phyloP scores from a whole-genome alignment of 768 basidiomycete species.

The Boletus rubroflammeus region DNA sequence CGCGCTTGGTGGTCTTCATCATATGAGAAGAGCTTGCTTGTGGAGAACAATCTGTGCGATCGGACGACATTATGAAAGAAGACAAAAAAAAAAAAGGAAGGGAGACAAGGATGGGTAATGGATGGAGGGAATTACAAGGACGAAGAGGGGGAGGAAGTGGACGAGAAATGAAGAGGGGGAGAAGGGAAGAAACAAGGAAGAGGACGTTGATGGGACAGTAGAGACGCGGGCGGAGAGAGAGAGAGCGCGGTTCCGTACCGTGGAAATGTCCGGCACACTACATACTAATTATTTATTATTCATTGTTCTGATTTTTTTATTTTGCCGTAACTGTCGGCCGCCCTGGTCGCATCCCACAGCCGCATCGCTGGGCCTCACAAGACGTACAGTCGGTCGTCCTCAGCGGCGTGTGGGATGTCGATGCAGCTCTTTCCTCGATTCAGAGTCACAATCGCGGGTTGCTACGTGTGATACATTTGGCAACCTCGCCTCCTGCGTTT shows the following conservation, averaged over 20 bases:
- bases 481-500: not conserved
- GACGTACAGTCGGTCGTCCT: not conserved
- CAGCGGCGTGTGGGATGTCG: not conserved
- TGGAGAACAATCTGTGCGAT: conserved; percentile 37
- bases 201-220: conserved; percentile 21
- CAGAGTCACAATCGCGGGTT: not conserved
- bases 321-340: conserved; percentile 22
- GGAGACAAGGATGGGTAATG: conserved; percentile 4
- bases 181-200: conserved; percentile 31
- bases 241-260: conserved; percentile 25
- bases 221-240: conserved; percentile 15
- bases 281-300: conserved; percentile 31
- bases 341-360: conserved; percentile 11
- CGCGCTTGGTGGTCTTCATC: conserved; percentile 98
- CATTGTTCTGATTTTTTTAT: conserved; percentile 12
- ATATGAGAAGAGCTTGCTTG: conserved; percentile 79
- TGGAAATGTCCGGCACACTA: conserved; percentile 21
- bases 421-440: not conserved
- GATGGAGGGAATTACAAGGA: conserved; percentile 24
- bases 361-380: not conserved
- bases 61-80: conserved; percentile 36
- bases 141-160: conserved; percentile 14
- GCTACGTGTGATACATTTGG: not conserved
- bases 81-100: conserved; percentile 19
- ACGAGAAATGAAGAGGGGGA: conserved; percentile 31